phyloP scores from a whole-genome alignment of 2,329 filamentous ascomycete species.

The Cladosporium colombiae region DNA sequence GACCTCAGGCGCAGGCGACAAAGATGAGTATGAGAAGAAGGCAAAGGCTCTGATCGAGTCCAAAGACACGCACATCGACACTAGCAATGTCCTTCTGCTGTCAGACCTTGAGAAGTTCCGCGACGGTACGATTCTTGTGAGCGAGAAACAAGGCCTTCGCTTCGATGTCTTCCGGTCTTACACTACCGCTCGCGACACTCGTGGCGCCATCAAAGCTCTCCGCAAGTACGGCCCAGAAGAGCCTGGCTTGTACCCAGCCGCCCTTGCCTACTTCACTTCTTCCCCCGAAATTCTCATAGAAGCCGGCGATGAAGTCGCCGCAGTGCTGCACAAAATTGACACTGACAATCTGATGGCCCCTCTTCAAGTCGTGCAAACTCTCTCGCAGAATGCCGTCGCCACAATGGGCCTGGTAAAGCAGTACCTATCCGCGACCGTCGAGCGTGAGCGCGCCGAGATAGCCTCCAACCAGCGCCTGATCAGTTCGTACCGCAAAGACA shows the following conservation, averaged over 20 bases:
- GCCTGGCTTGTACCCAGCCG: slow-evolving; percentile 87
- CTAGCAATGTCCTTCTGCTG: slow-evolving; percentile 87
- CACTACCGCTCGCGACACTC: slow-evolving; percentile 86
- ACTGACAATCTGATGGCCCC: slow-evolving; percentile 91
- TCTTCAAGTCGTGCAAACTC: slow-evolving; percentile 91
- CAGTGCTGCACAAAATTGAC: slow-evolving; percentile 82
- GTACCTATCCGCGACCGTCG: slow-evolving; percentile 86
- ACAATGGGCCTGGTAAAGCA: slow-evolving; percentile 97
- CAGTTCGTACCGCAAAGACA: slow-evolving; percentile 80
- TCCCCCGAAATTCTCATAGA: slow-evolving; percentile 78
- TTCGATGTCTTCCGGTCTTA: slow-evolving; percentile 98
- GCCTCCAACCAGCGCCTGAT: slow-evolving; percentile 77
- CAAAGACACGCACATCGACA: slow-evolving; percentile 81
- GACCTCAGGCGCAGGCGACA: slow-evolving; percentile 68
- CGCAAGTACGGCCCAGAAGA: slow-evolving; percentile 90
- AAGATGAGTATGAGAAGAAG: slow-evolving; percentile 83
- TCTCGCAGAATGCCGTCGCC: slow-evolving; percentile 76
- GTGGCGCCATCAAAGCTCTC: slow-evolving; percentile 84
- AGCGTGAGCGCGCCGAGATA: slow-evolving; percentile 85
- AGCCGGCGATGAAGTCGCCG: slow-evolving; percentile 79
- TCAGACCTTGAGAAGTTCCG: slow-evolving; percentile 89
- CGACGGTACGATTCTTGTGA: slow-evolving; percentile 87
- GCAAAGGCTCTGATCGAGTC: slow-evolving; percentile 86
- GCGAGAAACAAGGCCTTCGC: slow-evolving; percentile 86
- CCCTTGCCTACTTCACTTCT: slow-evolving; percentile 89